These are phyloP conservation scores for Lactarius tabidus DNA, from an alignment of 768 basidiomycete genomes.

Conservation along the genomic window DNA sequence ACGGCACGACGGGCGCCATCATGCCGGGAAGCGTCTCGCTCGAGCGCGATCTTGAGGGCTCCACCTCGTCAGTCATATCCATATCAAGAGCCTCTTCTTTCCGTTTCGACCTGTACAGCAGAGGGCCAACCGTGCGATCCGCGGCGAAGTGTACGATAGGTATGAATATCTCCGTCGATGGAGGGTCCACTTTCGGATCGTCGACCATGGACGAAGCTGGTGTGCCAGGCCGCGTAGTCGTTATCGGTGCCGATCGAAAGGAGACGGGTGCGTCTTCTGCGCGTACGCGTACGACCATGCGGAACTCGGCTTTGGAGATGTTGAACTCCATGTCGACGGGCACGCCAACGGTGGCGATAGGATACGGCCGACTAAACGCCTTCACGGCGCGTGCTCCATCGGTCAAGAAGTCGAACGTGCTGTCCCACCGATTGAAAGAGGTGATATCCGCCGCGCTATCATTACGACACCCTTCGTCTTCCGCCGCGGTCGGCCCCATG, in stretches of 20 bases:
- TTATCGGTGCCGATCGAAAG: slow-evolving; percentile 18
- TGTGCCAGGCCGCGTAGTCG: slow-evolving; percentile 12
- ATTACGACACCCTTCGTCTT: slow-evolving; percentile 19
- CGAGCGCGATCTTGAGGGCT: slow-evolving; percentile 15
- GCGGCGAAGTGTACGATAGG: slow-evolving; percentile 87
- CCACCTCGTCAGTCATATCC: slow-evolving; percentile 2
- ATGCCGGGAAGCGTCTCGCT: slow-evolving; percentile 25
- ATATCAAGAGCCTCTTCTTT: slow-evolving; percentile 14
- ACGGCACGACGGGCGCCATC: slow-evolving; percentile 6
- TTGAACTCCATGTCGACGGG: slow-evolving; percentile 71
- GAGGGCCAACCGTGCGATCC: slow-evolving; percentile 30
- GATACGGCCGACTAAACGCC: slow-evolving; percentile 85
- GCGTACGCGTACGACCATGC: slow-evolving; percentile 59
- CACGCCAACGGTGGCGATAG: slow-evolving; percentile 66
- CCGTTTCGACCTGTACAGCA: slow-evolving; percentile 6
- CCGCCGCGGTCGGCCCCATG: slow-evolving; percentile 28
- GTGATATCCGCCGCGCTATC: slow-evolving; percentile 25
- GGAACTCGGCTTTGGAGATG: slow-evolving; percentile 64
- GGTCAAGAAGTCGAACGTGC: slow-evolving; percentile 70
- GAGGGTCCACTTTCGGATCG: slow-evolving; percentile 35
- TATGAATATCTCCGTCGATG: slow-evolving; percentile 84
- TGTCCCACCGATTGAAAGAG: slow-evolving; percentile 38
- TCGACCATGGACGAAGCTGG: slow-evolving; percentile 24
- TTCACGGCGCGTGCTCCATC: slow-evolving; percentile 81
- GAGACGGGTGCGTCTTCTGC: slow-evolving; percentile 47